phyloP scores from a whole-genome alignment of 306 rosid species.

The Senna tora region DNA sequence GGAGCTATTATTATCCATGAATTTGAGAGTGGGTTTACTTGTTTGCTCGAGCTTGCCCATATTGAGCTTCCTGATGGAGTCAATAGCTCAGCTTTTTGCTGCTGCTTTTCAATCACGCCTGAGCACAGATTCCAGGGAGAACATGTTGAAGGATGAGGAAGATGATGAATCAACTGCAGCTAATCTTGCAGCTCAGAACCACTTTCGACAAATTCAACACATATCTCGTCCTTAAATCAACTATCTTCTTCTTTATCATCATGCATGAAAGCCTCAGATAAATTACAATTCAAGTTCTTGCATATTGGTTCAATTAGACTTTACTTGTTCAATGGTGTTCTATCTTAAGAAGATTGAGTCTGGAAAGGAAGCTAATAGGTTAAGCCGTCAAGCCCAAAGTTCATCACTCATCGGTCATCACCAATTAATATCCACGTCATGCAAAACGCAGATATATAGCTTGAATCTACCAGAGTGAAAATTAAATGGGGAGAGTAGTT shows the following conservation, averaged over 20 bases:
- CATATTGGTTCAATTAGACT: no score
- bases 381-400: not conserved
- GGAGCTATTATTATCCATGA: not conserved
- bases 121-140: not conserved
- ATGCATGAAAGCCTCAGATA: not conserved
- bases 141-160: not conserved
- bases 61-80: constrained; percentile 15
- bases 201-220: constrained; percentile 29
- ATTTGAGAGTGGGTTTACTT: not conserved
- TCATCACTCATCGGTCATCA: no score
- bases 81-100: constrained; percentile 10
- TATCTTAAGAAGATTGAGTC: not conserved
- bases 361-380: not conserved
- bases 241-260: not conserved
- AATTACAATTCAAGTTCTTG: not conserved
- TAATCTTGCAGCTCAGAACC: constrained; percentile 28
- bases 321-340: no score
- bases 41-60: constrained; percentile 1
- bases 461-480: not conserved
- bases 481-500: not conserved
- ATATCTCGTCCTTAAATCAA: not conserved
- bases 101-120: constrained; percentile 1
- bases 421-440: no score
- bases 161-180: constrained; percentile 7
- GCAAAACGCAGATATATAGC: no score